Conservation (phyloP, 2,329 filamentous ascomycete genomes). For the Beauveria australis region DNA sequence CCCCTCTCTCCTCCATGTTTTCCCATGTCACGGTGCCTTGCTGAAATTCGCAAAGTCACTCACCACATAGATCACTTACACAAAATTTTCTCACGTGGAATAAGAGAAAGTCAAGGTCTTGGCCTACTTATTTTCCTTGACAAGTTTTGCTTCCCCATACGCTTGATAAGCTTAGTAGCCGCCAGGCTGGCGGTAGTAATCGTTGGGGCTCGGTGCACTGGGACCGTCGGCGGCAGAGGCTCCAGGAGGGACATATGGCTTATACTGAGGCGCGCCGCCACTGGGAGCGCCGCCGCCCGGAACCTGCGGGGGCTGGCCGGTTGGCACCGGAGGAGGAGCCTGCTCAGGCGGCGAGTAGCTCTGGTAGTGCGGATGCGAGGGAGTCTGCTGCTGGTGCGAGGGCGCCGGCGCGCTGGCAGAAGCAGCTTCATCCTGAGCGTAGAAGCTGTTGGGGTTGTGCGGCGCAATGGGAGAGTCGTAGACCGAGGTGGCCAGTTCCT, state of each 20-base stretch:
- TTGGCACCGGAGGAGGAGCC: slow-evolving; percentile 34
- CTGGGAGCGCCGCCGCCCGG: slow-evolving; percentile 19
- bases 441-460: slow-evolving; percentile 36
- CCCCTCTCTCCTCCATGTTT: not conserved
- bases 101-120: not conserved
- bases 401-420: slow-evolving; percentile 15
- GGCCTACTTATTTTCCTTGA: not conserved
- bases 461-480: slow-evolving; percentile 65
- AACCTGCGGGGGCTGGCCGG: slow-evolving; percentile 24
- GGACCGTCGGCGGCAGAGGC: slow-evolving; percentile 27
- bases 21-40: not conserved
- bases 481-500: slow-evolving; percentile 69
- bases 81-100: not conserved
- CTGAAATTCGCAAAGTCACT: not conserved
- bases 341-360: slow-evolving; percentile 31
- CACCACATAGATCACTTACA: not conserved
- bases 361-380: slow-evolving; percentile 32
- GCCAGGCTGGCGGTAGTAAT: slow-evolving; percentile 45
- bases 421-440: slow-evolving; percentile 36
- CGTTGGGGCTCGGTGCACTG: slow-evolving; percentile 43
- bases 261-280: slow-evolving; percentile 42
- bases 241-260: slow-evolving; percentile 48
- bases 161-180: slow-evolving; percentile 19
- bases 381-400: slow-evolving; percentile 19
- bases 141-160: not conserved